Evolutionary conservation across 1,284 basidiomycete species (phyloP), one percentile per base, ranked within the genome.

Genomic region (Amylostereum chailletii): DNA sequence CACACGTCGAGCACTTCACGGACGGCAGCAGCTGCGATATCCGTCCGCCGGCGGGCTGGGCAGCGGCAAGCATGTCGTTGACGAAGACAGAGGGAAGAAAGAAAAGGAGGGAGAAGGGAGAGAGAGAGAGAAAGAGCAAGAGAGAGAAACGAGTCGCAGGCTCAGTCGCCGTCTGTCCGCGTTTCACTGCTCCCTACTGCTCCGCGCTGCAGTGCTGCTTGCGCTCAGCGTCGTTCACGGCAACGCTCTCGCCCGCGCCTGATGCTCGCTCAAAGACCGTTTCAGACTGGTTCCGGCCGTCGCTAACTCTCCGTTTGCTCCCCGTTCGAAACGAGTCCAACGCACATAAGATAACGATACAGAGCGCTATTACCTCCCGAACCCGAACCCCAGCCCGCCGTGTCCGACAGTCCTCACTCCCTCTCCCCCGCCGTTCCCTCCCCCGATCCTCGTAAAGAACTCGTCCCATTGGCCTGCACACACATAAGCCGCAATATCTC

Each of bases 1-100:
- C 68, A 64, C 90, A 94, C 38, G 70, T 83, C 2, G 88, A 89
- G 65, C 90, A 94, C 62, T 86, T 93, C 53, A 92, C 84, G 1
- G 80, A 75, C 3, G 90, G 88, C 11, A 94, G 71, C 46, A 85
- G 64, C 65, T 90, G 83, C n/a, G 87, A 90, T 41, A 85, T 78
- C 31, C 85, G 72, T 50, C 54, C 59, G 50, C 38, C 54, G 34
- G 51, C 52, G 8, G 62, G 57, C 30, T 63, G 57, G 7, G 59
- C 55, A 36, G 71, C 58, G 11, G 61, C 58, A 49, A 72, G 62
- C 49, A 70, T 65, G 49, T 72, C 68, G 74, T 78, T 76, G 38
- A 29, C 47, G 47, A 58, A 56, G 54, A 10, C 4, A 29, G 38
- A 31, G 43, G 45, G 4, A 46, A 45, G 26, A 26, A 5, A 53